phyloP scores from a whole-genome alignment of 140 eudicot species.

The Oenanthe javanica region DNA sequence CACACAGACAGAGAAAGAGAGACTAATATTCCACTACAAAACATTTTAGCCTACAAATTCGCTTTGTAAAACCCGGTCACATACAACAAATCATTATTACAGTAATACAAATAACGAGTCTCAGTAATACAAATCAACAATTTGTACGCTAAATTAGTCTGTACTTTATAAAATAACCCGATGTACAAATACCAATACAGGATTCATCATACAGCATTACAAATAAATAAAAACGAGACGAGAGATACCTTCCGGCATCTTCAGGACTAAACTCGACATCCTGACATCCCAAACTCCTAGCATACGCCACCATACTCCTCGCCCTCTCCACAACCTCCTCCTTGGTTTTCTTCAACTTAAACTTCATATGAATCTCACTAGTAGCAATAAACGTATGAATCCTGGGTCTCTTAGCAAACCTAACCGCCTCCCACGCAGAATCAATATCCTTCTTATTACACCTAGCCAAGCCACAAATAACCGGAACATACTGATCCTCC shows the following conservation, averaged over 20 bases:
- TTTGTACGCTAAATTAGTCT: too few species aligned
- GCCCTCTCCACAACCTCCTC: conserved; percentile 74
- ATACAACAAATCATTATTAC: too few species aligned
- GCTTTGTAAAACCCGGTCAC: too few species aligned
- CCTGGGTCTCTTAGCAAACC: conserved; percentile 61
- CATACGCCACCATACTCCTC: conserved; percentile 67
- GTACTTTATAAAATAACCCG: too few species aligned
- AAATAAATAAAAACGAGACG: background rate
- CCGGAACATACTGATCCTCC: conserved; percentile 41
- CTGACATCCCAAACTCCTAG: conserved; percentile 65
- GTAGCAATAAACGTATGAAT: conserved; percentile 78
- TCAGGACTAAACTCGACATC: conserved; percentile 84
- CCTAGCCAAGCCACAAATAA: conserved; percentile 79
- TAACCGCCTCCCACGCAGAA: conserved; percentile 71
- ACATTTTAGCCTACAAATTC: too few species aligned
- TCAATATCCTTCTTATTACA: conserved; percentile 65
- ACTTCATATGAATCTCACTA: conserved; percentile 79
- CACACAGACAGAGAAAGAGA: too few species aligned
- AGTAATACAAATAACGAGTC: too few species aligned
- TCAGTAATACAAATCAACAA: too few species aligned
- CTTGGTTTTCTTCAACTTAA: conserved; percentile 54
- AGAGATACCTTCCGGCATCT: conserved; percentile 71
- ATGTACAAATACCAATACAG: too few species aligned
- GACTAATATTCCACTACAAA: too few species aligned
- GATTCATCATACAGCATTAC: too few species aligned